Conservation (phyloP, 768 basidiomycete species). For the Kwoniella mangroviensis region DNA sequence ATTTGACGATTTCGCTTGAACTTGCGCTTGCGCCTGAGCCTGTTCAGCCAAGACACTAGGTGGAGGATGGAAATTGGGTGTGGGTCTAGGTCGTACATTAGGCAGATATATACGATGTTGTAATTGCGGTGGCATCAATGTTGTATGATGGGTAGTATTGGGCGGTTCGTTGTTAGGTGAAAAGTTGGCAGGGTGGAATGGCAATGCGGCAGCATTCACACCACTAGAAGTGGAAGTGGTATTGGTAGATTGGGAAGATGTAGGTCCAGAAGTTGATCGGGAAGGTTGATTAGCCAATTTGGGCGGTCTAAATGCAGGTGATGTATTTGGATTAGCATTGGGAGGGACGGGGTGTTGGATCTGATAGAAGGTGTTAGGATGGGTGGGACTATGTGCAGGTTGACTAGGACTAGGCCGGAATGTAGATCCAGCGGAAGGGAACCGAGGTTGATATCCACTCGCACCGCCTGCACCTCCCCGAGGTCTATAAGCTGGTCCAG, state of each 20-base stretch:
- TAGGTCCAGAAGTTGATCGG: conserved; percentile 12
- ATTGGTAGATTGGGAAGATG: neutral
- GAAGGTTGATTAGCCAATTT: conserved; percentile 10
- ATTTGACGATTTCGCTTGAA: conserved; percentile 12
- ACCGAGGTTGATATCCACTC: conserved; percentile 44
- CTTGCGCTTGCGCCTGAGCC: conserved; percentile 6
- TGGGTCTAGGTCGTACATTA: conserved; percentile 39
- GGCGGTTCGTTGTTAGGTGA: conserved; percentile 10
- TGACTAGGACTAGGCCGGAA: conserved; percentile 23
- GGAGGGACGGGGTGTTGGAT: conserved; percentile 30
- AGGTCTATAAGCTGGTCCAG: conserved; percentile 44
- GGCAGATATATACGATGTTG: conserved; percentile 58
- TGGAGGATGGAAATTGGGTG: conserved; percentile 51
- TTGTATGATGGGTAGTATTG: conserved; percentile 43
- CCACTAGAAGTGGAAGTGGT: conserved; percentile 14
- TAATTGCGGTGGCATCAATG: conserved; percentile 55
- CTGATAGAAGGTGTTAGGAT: conserved; percentile 34
- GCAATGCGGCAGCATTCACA: conserved; percentile 39
- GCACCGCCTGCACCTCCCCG: conserved; percentile 23
- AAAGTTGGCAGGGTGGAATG: conserved; percentile 38
- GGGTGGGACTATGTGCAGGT: conserved; percentile 35
- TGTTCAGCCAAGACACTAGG: conserved; percentile 46
- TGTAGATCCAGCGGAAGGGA: conserved; percentile 38
- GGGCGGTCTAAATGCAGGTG: conserved; percentile 31
- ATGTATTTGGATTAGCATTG: conserved; percentile 12